Conservation (phyloP, 1,139 yeast genomes). For the Candida tropicalis region DNA sequence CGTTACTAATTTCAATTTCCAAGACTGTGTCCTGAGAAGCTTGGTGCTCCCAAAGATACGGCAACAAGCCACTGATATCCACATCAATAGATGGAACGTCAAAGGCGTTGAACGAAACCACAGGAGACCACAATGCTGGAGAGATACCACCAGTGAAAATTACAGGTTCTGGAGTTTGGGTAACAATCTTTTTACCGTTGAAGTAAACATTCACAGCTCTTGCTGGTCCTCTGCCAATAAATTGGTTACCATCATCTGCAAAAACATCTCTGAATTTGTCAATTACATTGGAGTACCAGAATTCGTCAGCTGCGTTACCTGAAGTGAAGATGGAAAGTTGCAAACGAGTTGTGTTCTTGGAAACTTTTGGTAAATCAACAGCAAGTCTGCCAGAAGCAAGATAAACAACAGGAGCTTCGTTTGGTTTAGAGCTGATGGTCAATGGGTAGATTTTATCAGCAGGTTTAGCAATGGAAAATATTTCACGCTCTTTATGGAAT, state of each 20-base stretch:
- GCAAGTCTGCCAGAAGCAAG: slow-evolving; percentile 43
- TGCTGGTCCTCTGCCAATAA: slow-evolving; percentile 66
- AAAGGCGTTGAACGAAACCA: slow-evolving; percentile 72
- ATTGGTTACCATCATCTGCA: slow-evolving; percentile 33
- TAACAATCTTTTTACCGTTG: slow-evolving; percentile 50
- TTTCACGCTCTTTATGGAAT: slow-evolving; percentile 8
- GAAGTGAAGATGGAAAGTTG: slow-evolving; percentile 64
- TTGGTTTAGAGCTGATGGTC: slow-evolving; percentile 22
- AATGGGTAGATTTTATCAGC: slow-evolving; percentile 39
- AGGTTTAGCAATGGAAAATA: slow-evolving; percentile 28
- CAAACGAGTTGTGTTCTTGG: slow-evolving; percentile 57
- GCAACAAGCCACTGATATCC: slow-evolving; percentile 69
- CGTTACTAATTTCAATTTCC: slow-evolving; percentile 59
- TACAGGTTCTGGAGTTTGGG: slow-evolving; percentile 59
- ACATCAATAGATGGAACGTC: slow-evolving; percentile 67
- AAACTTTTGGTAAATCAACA: slow-evolving; percentile 42
- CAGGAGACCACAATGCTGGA: slow-evolving; percentile 78
- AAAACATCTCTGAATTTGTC: slow-evolving; percentile 48
- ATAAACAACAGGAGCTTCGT: slow-evolving; percentile 37
- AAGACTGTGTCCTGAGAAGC: slow-evolving; percentile 28
- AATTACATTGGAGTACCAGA: slow-evolving; percentile 73
- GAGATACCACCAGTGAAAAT: slow-evolving; percentile 79
- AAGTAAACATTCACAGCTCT: slow-evolving; percentile 56
- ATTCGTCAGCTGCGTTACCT: slow-evolving; percentile 81
- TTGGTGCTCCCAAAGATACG: slow-evolving; percentile 55